Evolutionary conservation across 768 basidiomycete genomes (phyloP).

Genomic region (Boletus rubropictus): DNA sequence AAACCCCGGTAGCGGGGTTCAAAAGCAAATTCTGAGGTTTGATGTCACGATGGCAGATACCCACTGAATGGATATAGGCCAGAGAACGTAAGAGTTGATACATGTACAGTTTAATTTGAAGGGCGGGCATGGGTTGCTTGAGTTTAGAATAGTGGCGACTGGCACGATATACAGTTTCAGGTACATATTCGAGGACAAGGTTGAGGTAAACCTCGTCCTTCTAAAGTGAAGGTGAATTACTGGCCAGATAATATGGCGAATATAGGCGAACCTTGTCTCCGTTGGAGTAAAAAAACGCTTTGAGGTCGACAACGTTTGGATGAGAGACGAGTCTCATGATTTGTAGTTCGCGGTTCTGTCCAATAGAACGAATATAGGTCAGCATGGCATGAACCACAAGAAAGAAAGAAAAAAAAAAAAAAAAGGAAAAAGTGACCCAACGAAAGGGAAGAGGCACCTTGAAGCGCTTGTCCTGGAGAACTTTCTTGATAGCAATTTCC

Average conservation of each 20-base stretch:
- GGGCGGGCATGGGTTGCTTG: constrained; percentile 99
- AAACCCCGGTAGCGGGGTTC: constrained; percentile 92
- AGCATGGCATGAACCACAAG: constrained; percentile 6
- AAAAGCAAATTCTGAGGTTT: constrained; percentile 98
- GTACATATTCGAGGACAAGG: constrained; percentile 97
- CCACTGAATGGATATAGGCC: constrained; percentile 98
- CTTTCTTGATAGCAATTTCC: constrained; percentile 99
- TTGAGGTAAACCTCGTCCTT: constrained; percentile 99
- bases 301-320: constrained; percentile 96
- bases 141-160: constrained; percentile 98
- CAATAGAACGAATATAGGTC: constrained; percentile 4
- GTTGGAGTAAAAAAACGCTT: constrained; percentile 98
- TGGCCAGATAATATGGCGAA: constrained; percentile 3
- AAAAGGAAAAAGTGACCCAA: constrained; percentile 7
- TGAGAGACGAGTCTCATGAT: constrained; percentile 97
- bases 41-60: constrained; percentile 99
- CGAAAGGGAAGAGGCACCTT: constrained; percentile 58
- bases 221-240: constrained; percentile 35
- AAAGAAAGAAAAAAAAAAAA: constrained; percentile 6
- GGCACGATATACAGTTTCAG: constrained; percentile 98
- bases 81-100: constrained; percentile 97
- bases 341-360: constrained; percentile 96
- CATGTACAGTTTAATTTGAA: constrained; percentile 99
- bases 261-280: constrained; percentile 83
- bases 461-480: constrained; percentile 99